phyloP scores from a whole-genome alignment of 2,329 filamentous ascomycete genomes.

The Berkeleyomyces basicola region DNA sequence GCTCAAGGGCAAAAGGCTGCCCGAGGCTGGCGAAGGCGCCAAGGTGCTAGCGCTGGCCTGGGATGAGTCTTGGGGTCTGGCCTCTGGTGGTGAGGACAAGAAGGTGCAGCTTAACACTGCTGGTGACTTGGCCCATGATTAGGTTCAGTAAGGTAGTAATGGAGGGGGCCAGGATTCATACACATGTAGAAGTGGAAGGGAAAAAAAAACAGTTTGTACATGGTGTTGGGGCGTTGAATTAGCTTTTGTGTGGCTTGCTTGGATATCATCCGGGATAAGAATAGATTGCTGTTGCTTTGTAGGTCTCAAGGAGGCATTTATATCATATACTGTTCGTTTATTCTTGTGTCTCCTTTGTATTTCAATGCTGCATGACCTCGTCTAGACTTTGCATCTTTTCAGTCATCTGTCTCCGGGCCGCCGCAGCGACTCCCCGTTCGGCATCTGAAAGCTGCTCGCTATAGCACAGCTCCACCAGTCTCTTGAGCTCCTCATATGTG shows the following conservation, averaged over 20 bases:
- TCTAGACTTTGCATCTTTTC: conserved; percentile 54
- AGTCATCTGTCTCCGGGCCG: conserved; percentile 51
- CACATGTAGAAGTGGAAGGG: neutral
- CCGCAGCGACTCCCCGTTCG: conserved; percentile 48
- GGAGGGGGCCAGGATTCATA: neutral
- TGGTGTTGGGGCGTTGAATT: conserved; percentile 9
- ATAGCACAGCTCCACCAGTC: conserved; percentile 48
- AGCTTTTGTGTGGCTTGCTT: conserved; percentile 1
- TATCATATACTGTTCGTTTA: conserved; percentile 7
- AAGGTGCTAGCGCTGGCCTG: conserved; percentile 85
- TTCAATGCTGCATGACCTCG: conserved; percentile 53
- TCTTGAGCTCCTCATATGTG: conserved; percentile 50
- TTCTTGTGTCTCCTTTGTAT: neutral
- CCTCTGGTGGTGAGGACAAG: conserved; percentile 87
- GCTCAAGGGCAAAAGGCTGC: conserved; percentile 44
- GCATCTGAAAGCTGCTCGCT: conserved; percentile 50
- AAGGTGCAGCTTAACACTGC: conserved; percentile 70
- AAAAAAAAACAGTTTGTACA: conserved; percentile 4
- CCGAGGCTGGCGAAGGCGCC: conserved; percentile 59
- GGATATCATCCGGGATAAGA: conserved; percentile 1
- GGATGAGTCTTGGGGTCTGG: conserved; percentile 74
- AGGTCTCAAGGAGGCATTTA: conserved; percentile 1
- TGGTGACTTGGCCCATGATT: conserved; percentile 9
- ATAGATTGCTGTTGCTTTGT: conserved; percentile 2
- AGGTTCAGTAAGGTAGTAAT: neutral